Conservation (phyloP, 2,329 filamentous ascomycete species). For the Trichoderma harzianum region DNA sequence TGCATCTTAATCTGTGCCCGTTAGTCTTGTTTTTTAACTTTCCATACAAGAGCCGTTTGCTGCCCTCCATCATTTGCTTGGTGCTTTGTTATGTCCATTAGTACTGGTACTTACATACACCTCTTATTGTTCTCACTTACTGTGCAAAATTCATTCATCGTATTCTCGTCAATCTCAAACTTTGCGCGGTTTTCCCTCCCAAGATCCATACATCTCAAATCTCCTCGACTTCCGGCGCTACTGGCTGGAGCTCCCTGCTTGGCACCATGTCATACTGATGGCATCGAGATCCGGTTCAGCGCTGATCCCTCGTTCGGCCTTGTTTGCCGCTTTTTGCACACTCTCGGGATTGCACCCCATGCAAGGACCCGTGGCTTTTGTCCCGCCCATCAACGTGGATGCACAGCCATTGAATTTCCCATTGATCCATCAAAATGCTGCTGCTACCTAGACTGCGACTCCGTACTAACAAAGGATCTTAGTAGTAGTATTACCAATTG, state of each 20-base stretch:
- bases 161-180: not conserved
- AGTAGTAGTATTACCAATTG: not conserved
- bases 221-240: not conserved
- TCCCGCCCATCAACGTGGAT: constrained; percentile 3
- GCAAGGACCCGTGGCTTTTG: constrained; percentile 12
- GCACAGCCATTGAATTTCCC: not conserved
- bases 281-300: not conserved
- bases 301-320: not conserved
- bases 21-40: not conserved
- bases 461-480: not conserved
- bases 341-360: constrained; percentile 9
- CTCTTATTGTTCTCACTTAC: too few relatives aligned
- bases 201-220: not conserved
- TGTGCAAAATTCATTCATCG: not conserved
- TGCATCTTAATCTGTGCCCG: not conserved
- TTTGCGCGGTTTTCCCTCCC: not conserved
- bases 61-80: not conserved
- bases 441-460: not conserved
- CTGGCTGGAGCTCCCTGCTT: not conserved
- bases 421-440: not conserved
- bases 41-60: not conserved
- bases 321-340: not conserved
- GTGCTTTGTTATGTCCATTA: not conserved
- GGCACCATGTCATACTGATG: constrained; percentile 11
- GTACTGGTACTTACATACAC: not conserved